Evolutionary conservation across 1,139 yeast genomes (phyloP), one percentile per base, ranked within the genome.

Genomic region (Saccharomycopsis phalli): DNA sequence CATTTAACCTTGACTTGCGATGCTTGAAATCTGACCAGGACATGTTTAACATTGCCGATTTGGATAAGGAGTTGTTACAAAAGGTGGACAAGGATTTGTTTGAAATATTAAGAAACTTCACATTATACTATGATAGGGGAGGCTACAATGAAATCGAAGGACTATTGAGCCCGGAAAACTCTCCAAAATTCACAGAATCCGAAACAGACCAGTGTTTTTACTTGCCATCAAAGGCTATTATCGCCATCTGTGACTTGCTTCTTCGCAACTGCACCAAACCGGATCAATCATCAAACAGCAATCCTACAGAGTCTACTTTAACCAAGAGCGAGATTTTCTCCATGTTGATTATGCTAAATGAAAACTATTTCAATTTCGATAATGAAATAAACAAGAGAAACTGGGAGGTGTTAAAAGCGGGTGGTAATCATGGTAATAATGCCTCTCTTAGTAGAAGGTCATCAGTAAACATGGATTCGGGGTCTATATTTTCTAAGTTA

Each of bases 301-400:
- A 35, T 20, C 16, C 35, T 4, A 11, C 13, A 17, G 43, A 23
- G 27, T 25, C 34, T 3, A 41, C 14, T 22, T 31, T 44, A 4
- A 21, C 34, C 6, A 33, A 14, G 22, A 19, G 30, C 14, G 48
- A 45, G 28, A 45, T 45, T 28, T 45, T 45, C 32, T 27, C 41
- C 14, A 31, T 45, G 16, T 35, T 45, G 26, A 38, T 45, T n/a
- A 38, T 22, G 36, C 25, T 45, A 16, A 43, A 45, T 34, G 48
- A 45, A 34, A 45, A 45, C 21, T 45, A 45, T 20, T 45, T 45
- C 33, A 43, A 40, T 31, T 45, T 45, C 30, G 48, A 45, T 28
- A 45, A 45, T 32, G 41, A 45, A n/a, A 42, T 44, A 19, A 44
- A 44, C 25, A 39, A 28, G 3, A 39, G 30, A 27, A 43, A 45